Evolutionary conservation across 1,284 basidiomycete genomes (phyloP).

Genomic region (Cryptococcus sp.): DNA sequence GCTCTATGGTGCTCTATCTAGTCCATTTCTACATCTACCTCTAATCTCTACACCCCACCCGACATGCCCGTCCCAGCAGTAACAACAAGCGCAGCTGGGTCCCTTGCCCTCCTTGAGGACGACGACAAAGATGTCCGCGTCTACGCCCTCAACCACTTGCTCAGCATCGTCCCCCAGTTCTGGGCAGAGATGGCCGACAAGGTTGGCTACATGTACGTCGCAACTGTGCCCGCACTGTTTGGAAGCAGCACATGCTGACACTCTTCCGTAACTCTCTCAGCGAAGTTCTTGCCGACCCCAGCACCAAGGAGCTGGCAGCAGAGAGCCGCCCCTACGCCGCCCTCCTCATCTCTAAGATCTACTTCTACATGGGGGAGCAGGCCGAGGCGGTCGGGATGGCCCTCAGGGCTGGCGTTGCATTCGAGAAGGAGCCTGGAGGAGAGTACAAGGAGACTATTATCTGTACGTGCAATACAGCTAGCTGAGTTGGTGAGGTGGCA

Average conservation of each 20-base stretch:
- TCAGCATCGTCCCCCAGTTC: constrained; percentile 80
- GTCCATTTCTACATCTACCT: background rate
- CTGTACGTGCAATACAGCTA: constrained; percentile 58
- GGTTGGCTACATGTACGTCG: constrained; percentile 75
- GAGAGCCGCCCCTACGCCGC: constrained; percentile 75
- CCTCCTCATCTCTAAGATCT: constrained; percentile 88
- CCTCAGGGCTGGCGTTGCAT: constrained; percentile 79
- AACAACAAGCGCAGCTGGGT: constrained; percentile 60
- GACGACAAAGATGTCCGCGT: constrained; percentile 76
- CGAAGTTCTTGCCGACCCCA: constrained; percentile 76
- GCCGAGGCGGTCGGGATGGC: constrained; percentile 91
- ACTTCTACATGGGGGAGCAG: constrained; percentile 90
- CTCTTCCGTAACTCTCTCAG: constrained; percentile 51
- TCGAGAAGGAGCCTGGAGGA: constrained; percentile 68
- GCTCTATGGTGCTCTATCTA: no score
- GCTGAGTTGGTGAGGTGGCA: background rate
- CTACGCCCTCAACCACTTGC: constrained; percentile 80
- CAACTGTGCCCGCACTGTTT: no score
- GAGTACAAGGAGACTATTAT: constrained; percentile 93
- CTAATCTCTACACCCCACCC: background rate
- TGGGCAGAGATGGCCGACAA: constrained; percentile 98
- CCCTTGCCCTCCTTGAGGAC: constrained; percentile 82
- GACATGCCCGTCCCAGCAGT: constrained; percentile 42
- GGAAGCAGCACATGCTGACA: background rate
- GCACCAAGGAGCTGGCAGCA: constrained; percentile 64